phyloP scores from a whole-genome alignment of 2,329 filamentous ascomycete species.

The Stachybotrys echinatus region DNA sequence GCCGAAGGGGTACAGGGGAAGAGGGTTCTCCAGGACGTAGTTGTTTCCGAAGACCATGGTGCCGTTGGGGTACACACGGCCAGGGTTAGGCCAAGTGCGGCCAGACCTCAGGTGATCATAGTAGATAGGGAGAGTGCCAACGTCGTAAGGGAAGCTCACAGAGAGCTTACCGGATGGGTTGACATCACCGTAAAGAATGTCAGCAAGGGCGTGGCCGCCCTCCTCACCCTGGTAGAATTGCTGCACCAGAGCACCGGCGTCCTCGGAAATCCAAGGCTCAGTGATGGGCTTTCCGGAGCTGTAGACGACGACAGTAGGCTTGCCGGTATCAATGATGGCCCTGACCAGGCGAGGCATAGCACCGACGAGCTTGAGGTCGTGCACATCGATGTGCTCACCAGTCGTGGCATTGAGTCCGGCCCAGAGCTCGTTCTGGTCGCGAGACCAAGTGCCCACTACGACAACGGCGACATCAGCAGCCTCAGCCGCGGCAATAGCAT shows the following conservation, averaged over 20 bases:
- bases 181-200: constrained; percentile 58
- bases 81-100: constrained; percentile 46
- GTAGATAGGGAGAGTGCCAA: constrained; percentile 63
- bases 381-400: constrained; percentile 66
- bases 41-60: constrained; percentile 58
- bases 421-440: constrained; percentile 70
- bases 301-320: constrained; percentile 63
- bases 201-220: constrained; percentile 61
- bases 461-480: constrained; percentile 68
- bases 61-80: constrained; percentile 49
- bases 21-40: constrained; percentile 57
- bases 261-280: constrained; percentile 65
- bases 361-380: constrained; percentile 60
- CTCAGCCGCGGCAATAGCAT: constrained; percentile 60
- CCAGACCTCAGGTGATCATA: constrained; percentile 70
- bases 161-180: constrained; percentile 63
- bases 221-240: constrained; percentile 72
- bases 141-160: constrained; percentile 61
- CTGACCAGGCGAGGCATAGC: constrained; percentile 63
- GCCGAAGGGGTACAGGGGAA: constrained; percentile 60
- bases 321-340: constrained; percentile 62
- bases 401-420: constrained; percentile 66
- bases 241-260: constrained; percentile 61
- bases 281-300: constrained; percentile 68
- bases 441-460: constrained; percentile 69